Conservation (phyloP, 2,329 filamentous ascomycete genomes). For the Cordyceps militaris region DNA sequence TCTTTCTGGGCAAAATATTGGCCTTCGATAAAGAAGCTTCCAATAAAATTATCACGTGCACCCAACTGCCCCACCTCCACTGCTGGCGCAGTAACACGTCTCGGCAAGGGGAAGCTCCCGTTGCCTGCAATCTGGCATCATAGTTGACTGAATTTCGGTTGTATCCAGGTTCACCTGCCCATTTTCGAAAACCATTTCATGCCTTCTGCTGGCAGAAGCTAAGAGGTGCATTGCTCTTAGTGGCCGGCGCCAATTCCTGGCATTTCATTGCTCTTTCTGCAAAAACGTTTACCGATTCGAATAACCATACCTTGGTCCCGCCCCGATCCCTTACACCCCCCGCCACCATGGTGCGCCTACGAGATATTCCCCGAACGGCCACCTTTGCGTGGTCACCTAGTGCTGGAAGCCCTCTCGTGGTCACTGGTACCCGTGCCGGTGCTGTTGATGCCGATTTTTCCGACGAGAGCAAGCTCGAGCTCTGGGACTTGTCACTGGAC, state of each 20-base stretch:
- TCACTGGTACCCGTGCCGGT: conserved; percentile 89
- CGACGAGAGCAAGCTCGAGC: conserved; percentile 89
- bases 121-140: conserved; percentile 41
- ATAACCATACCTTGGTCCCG: conserved; percentile 14
- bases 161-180: conserved; percentile 13
- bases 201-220: conserved; percentile 26
- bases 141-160: conserved; percentile 20
- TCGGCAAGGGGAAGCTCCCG: conserved; percentile 22
- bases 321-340: conserved; percentile 22
- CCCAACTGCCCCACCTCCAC: conserved; percentile 13
- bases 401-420: conserved; percentile 70
- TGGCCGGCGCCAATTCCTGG: conserved; percentile 18
- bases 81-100: conserved; percentile 11
- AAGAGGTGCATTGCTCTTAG: conserved; percentile 17
- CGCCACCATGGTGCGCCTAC: conserved; percentile 78
- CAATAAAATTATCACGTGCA: conserved; percentile 22
- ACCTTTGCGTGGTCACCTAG: conserved; percentile 95
- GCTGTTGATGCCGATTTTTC: conserved; percentile 97
- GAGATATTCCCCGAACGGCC: conserved; percentile 94
- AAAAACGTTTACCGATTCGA: conserved; percentile 16
- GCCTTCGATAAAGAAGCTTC: not conserved
- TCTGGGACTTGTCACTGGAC: conserved; percentile 90
- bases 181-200: conserved; percentile 16
- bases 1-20: not conserved
- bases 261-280: conserved; percentile 15